These are phyloP conservation scores for Asclepias syriaca DNA, from an alignment of 257 asterid species.

Conservation along the genomic window DNA sequence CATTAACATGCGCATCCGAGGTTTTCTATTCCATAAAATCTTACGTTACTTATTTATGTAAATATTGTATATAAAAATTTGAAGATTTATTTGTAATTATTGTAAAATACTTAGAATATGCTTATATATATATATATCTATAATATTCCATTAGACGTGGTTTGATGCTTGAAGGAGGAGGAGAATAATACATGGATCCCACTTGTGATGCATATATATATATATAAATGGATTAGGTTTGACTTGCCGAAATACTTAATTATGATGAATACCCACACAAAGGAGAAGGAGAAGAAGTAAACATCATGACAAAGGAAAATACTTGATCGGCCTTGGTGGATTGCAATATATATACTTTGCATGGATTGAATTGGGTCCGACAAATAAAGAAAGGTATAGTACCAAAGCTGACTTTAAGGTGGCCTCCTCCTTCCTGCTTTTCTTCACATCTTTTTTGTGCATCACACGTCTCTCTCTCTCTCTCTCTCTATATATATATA, in stretches of 20 bases:
- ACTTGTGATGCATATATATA: neutral
- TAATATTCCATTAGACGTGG: neutral
- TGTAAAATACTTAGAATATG: no score
- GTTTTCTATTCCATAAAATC: neutral
- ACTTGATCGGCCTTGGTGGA: neutral
- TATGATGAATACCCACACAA: neutral
- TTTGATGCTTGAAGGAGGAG: neutral
- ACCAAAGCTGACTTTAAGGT: no score
- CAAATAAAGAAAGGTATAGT: neutral
- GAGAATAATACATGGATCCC: neutral
- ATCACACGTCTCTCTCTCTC: neutral
- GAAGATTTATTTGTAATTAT: no score
- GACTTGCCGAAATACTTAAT: slow-evolving; percentile 8
- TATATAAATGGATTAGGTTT: slow-evolving; percentile 25
- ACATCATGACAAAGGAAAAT: slow-evolving; percentile 13
- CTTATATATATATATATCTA: no score
- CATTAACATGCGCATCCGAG: neutral
- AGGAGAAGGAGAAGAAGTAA: neutral
- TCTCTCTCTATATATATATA: no score
- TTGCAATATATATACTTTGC: slow-evolving; percentile 1
- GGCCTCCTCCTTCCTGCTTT: neutral
- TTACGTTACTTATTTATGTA: no score
- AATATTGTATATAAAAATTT: no score
- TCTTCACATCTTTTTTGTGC: no score
- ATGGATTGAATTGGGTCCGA: neutral